These are phyloP conservation scores for Kodamaea arcana DNA, from an alignment of 1,139 yeast genomes.

Conservation along the genomic window DNA sequence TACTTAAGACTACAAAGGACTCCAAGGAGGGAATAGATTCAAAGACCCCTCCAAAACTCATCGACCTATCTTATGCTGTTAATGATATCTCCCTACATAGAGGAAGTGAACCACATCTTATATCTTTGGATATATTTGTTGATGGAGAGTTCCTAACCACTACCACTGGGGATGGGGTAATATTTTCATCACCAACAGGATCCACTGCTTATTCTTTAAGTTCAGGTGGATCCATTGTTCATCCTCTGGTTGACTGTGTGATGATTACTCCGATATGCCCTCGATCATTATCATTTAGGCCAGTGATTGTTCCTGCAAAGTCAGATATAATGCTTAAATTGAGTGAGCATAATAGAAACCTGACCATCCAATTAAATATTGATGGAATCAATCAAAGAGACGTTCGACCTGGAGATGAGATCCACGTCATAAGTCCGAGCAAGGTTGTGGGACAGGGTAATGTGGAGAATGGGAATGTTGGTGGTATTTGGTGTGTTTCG, in stretches of 20 bases:
- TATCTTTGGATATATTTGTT: slow-evolving; percentile 74
- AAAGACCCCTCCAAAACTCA: slow-evolving; percentile 12
- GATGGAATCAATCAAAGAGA: slow-evolving; percentile 78
- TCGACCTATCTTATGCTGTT: slow-evolving; percentile 85
- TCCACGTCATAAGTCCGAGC: slow-evolving; percentile 58
- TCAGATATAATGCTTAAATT: slow-evolving; percentile 66
- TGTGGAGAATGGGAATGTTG: slow-evolving; percentile 9
- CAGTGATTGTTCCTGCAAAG: slow-evolving; percentile 71
- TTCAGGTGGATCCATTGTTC: slow-evolving; percentile 90
- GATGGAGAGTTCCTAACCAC: slow-evolving; percentile 82
- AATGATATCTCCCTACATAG: slow-evolving; percentile 86
- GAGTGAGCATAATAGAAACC: slow-evolving; percentile 46
- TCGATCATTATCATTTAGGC: slow-evolving; percentile 81
- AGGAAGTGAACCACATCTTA: slow-evolving; percentile 83
- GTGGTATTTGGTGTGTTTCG: slow-evolving; percentile 90
- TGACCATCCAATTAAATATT: slow-evolving; percentile 54
- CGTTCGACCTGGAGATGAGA: slow-evolving; percentile 71
- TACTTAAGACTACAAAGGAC: slow-evolving; percentile 9
- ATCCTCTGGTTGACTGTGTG: slow-evolving; percentile 81
- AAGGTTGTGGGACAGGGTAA: slow-evolving; percentile 4
- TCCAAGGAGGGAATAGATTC: slow-evolving; percentile 11
- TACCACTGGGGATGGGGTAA: slow-evolving; percentile 88
- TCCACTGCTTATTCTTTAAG: slow-evolving; percentile 90
- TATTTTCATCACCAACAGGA: slow-evolving; percentile 87
- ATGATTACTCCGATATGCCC: slow-evolving; percentile 88